Conservation (phyloP, 306 rosid genomes). For the Quercus rubra region DNA sequence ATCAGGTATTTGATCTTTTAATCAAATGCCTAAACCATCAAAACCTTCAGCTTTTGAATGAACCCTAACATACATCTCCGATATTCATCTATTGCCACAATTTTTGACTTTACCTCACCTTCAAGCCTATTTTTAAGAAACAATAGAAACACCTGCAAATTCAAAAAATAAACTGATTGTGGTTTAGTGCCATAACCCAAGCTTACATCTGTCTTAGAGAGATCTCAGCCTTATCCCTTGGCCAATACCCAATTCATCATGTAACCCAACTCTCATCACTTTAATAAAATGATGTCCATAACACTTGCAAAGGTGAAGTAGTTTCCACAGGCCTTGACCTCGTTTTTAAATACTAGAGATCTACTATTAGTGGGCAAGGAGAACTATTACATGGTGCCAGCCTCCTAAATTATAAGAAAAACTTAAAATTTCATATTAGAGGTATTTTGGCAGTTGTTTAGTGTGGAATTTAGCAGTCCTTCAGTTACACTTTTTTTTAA, state of each 20-base stretch:
- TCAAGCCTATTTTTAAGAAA: background rate
- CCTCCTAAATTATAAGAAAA: background rate
- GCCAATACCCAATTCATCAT: background rate
- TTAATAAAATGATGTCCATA: background rate
- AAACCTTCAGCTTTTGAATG: background rate
- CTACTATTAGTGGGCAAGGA: too few species aligned
- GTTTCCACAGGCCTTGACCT: background rate
- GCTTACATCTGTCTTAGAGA: background rate
- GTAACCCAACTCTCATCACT: too few species aligned
- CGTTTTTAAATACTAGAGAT: background rate
- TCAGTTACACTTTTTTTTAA: background rate
- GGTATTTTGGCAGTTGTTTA: too few species aligned
- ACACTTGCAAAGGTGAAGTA: constrained; percentile 4
- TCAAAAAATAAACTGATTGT: background rate
- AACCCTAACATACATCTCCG: background rate
- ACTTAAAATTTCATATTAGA: too few species aligned
- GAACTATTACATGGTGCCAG: background rate
- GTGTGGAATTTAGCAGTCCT: background rate
- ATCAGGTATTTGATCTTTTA: background rate
- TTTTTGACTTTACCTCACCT: background rate
- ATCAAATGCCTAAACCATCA: background rate
- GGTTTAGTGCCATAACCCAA: background rate
- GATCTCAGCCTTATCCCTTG: constrained; percentile 8
- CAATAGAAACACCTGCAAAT: background rate
- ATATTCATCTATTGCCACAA: constrained; percentile 8